Base-by-base conservation (phyloP, 345 rosid genomes). In the Citrus glauca region DNA sequence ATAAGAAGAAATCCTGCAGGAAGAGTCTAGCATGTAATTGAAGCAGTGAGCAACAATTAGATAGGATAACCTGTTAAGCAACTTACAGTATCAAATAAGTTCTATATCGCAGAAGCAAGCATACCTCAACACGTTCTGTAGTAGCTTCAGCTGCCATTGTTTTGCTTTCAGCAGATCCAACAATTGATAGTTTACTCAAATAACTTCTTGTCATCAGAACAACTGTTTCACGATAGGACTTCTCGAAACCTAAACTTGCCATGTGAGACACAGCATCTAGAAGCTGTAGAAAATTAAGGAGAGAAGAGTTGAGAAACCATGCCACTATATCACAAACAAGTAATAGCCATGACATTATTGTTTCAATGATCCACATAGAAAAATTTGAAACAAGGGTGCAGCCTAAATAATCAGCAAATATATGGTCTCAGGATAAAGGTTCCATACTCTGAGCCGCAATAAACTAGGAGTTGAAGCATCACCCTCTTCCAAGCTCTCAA, bases 401-500 rank as follows among this genome's bases (percentile, higher is more conserved):
- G 76, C 80, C 62, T 72, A 59, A 42, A 60, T 25, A 75, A 79
- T 62, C 64, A 81, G 71, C 70, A 81, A 87, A 77, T 32, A 77
- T 70, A 83, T 70, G 74, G 62, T 82, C 73, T 59, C 37, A 74
- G 82, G 78, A 79, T 69, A 83, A 86, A 80, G 71, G 84, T 77
- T 77, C 66, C 92, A 74, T 94, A 94, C 99, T 77, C 93, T 89
- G 81, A 97, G 93, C 81, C 98, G 92, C 82, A 97, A 85, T 84
- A 88, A 82, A 83, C 99, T 87, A 81, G 99, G 94, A 86, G 89
- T 73, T 64, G 94, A 88, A 85, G 98, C 98, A 84, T 94, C 99
- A 64, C 99, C 98, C 94, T 94, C 99, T 88, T 97, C 99, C 82
- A 97, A 85, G 81, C 88, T 92, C 90, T 97, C 99, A 82, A 97